Evolutionary conservation across 305 asterid genomes (phyloP), one percentile per base, ranked within the genome.

Genomic region (Plantago coronopus): DNA sequence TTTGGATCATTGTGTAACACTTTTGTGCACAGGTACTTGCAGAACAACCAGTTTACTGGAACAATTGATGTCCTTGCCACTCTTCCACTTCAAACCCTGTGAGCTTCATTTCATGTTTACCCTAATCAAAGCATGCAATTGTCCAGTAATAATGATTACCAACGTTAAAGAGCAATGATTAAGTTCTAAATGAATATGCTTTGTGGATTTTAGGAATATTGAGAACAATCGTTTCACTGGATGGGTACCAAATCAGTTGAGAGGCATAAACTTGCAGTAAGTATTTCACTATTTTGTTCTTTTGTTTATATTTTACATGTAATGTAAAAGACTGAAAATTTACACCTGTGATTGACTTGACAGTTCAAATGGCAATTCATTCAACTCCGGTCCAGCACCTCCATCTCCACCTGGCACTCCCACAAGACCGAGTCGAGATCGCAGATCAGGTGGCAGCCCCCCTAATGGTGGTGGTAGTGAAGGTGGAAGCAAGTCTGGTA

Each of bases 371-470:
- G 96, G 95, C 47, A 93, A 93, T 73, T 73, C 76, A 10, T 85
- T 86, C 77, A 79, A 64, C 74, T 42, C 81, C 0, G 97, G 96
- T 58, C 80, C 99, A n/a, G 99, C 96, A 34, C 96, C 96, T 63
- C 94, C 96, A 49, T 94, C 96, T 49, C 98, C 98, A 21, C 98
- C 96, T 40, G 95, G 98, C 75, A 78, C 95, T 16, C 98, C 96
- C 56, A 54, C 58, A 59, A 76, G 71, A 47, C 89, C 87, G 56
- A 76, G n/a, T 68, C 72, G 64, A 8, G 64, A 70, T 61, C 83
- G 69, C 45, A 69, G 64, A 54, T 62, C 88, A 34, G 80, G 86
- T 37, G 78, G 81, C 40, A 53, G 67, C 60, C 69, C 83, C 5
- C 67, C 84, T 8, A 69, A 46, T 48, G 65, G 72, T 10, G 86